Evolutionary conservation across 164 flowering plant species (phyloP).

Genomic region (Nymphaea thermarum): DNA sequence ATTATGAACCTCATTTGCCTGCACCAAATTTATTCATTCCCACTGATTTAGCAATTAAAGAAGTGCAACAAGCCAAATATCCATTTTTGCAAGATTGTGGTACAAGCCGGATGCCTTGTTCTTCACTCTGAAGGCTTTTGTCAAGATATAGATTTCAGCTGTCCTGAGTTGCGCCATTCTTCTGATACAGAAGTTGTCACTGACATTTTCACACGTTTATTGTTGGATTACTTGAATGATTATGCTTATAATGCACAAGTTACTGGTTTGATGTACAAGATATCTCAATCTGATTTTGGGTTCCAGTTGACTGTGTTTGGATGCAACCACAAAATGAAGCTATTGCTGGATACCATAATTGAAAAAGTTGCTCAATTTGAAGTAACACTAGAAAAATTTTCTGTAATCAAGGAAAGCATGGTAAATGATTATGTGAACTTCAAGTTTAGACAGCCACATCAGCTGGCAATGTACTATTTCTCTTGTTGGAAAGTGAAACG

Average conservation of each 20-base stretch:
- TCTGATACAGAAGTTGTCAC: conserved; percentile 79
- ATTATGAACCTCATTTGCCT: conserved; percentile 65
- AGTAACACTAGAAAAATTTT: conserved; percentile 76
- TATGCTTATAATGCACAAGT: too few species aligned
- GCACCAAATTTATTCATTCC: conserved; percentile 73
- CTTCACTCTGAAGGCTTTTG: conserved; percentile 71
- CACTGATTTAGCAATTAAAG: conserved; percentile 67
- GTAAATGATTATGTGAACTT: conserved; percentile 66
- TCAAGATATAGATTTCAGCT: conserved; percentile 64
- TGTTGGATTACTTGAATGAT: conserved; percentile 95
- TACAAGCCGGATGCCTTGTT: conserved; percentile 83
- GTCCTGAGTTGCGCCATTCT: conserved; percentile 61
- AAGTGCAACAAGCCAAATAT: conserved; percentile 41
- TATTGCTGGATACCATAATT: conserved; percentile 57
- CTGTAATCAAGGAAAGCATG: conserved; percentile 82
- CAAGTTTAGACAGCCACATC: conserved; percentile 90
- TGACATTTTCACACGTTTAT: conserved; percentile 52
- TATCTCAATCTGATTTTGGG: conserved; percentile 1
- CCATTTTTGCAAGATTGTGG: conserved; percentile 70
- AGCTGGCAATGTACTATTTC: conserved; percentile 80
- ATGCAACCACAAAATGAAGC: conserved; percentile 79
- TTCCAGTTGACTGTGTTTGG: conserved; percentile 23
- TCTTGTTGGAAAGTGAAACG: too few species aligned
- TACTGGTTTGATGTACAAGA: too few species aligned
- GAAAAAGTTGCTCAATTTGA: conserved; percentile 59